Evolutionary conservation across 208 protist species (phyloP), one percentile per base, ranked within the genome.

Genomic region (Trypanosoma melophagium): DNA sequence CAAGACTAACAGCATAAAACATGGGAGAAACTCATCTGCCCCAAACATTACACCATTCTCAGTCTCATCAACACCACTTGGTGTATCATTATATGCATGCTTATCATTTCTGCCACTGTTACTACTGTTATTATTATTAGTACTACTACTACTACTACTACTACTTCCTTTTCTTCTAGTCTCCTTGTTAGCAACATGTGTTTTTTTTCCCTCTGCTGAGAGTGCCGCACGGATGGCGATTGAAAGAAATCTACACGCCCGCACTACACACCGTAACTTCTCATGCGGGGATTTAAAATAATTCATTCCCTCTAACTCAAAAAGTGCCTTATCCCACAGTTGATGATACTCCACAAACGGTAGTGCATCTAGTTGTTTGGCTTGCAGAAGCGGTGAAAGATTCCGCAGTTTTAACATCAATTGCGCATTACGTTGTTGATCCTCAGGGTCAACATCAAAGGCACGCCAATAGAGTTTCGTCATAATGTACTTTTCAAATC

Each of bases 281-380:
- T 93, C 84, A 19, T 83, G 70, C 8, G 89, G 89, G 1, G 89
- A 86, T 44, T 84, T 83, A 66, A 95, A 95, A 60, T 90, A 84
- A 60, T 91, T 85, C 86, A 95, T 95, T n/a, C 71, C 89, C 41
- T 95, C 84, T 21, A 93, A 59, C 55, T 92, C 89, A 45, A 90
- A 84, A 84, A 95, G 91, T 21, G 84, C 84, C 64, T 87, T 80
- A 3, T 75, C 76, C 87, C 89, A 95, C n/a, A 86, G 67, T 50
- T 83, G 68, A 58, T 92, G 80, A n/a, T 54, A 22, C 67, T 93
- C 84, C 44, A 95, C 81, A 44, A 81, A 79, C 19, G 65, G 56
- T 40, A 90, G 52, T 5, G 84, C 89, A 21, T 95, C 86, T 10
- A 95, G 76, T 19, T 84, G 14, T 35, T 65, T 42, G 0, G 89